Conservation (phyloP, 495 filamentous ascomycete genomes). For the Aspergillus cavernicola region DNA sequence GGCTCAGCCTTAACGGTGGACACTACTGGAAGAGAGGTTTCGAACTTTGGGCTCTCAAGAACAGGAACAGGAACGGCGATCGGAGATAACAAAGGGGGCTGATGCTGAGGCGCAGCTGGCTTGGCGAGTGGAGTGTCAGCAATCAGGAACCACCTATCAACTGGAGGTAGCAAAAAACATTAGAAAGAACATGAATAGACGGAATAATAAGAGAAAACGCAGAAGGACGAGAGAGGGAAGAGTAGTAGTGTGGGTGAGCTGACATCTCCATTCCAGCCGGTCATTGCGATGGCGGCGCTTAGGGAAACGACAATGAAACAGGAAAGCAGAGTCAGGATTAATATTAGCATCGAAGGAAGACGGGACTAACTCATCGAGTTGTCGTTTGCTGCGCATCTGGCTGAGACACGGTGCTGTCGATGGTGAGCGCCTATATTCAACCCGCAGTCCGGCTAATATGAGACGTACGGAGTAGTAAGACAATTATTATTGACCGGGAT, state of each 20-base stretch:
- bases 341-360: not conserved
- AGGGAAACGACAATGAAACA: not conserved
- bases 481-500: constrained; percentile 6
- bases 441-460: not conserved
- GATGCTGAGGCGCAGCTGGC: constrained; percentile 20
- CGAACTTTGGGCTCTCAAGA: no score
- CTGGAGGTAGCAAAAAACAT: no score
- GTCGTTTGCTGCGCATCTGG: no score
- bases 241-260: not conserved
- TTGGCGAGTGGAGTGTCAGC: constrained; percentile 18
- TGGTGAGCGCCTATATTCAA: not conserved
- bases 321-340: no score
- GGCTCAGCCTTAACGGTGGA: constrained; percentile 2
- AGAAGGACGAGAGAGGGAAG: no score
- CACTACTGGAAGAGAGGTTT: no score
- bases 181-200: no score
- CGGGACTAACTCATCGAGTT: no score
- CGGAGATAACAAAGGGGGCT: not conserved
- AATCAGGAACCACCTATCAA: not conserved
- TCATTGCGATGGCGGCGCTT: not conserved
- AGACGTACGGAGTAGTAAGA: not conserved
- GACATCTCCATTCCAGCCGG: not conserved
- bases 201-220: no score
- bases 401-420: not conserved
- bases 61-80: not conserved